Evolutionary conservation across 345 rosid species (phyloP).

Genomic region (Ceriops decandra): DNA sequence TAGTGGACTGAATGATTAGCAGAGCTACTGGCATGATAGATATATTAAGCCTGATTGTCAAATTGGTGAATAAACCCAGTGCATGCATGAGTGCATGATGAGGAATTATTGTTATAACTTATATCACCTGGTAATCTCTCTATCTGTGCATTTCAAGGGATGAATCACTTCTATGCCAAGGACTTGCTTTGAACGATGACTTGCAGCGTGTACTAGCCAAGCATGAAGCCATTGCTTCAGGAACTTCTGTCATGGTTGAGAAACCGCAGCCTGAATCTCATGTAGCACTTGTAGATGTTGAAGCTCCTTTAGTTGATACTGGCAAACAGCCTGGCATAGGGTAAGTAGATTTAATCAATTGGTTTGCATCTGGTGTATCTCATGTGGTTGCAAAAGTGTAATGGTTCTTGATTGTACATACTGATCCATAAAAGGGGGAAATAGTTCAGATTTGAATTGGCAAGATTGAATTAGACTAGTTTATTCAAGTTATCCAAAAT

Average conservation of each 20-base stretch:
- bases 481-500: background rate
- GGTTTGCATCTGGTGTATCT: constrained; percentile 1
- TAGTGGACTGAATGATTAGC: background rate
- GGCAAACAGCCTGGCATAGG: constrained; percentile 56
- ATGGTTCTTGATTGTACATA: too few species aligned
- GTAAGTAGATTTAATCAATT: constrained; percentile 31
- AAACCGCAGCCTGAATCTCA: constrained; percentile 54
- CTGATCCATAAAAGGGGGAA: too few species aligned
- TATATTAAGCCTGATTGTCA: background rate
- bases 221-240: constrained; percentile 82
- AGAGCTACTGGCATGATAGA: constrained; percentile 1
- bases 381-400: background rate
- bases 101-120: background rate
- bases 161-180: constrained; percentile 84
- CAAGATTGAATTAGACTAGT: background rate
- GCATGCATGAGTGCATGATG: background rate
- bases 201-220: constrained; percentile 88
- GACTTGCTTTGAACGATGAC: constrained; percentile 90
- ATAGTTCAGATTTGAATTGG: background rate
- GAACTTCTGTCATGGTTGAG: constrained; percentile 42
- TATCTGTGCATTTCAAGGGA: constrained; percentile 54
- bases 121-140: background rate
- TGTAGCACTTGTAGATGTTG: constrained; percentile 51
- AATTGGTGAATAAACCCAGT: background rate
- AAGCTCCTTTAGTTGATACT: constrained; percentile 70